Evolutionary conservation across 108 stramenopile species (phyloP).

Genomic region (Nitzschia sp.): DNA sequence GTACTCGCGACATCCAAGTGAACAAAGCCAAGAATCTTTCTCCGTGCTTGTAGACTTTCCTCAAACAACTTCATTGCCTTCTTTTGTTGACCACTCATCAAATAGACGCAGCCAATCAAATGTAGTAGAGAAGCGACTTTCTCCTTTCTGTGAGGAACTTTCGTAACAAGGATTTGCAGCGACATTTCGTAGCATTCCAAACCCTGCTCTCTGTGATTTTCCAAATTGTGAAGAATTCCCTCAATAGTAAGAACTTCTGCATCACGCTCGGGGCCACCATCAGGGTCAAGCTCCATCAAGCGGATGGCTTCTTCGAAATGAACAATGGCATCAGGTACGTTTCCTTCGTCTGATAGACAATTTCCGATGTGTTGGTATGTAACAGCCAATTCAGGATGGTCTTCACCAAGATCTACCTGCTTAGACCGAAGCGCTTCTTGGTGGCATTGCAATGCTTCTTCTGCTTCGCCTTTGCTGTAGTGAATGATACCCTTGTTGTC

Average conservation of each 20-base stretch:
- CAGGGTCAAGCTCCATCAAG: constrained; percentile 46
- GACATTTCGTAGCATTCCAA: constrained; percentile 67
- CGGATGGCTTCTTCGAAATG: constrained; percentile 66
- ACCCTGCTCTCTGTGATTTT: constrained; percentile 44
- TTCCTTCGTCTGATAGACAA: constrained; percentile 60
- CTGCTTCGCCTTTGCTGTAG: constrained; percentile 60
- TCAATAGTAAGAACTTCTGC: constrained; percentile 54
- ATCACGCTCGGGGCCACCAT: constrained; percentile 49
- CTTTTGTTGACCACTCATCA: constrained; percentile 54
- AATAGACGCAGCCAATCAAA: constrained; percentile 68
- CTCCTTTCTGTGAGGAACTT: constrained; percentile 54
- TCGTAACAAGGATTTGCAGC: constrained; percentile 54
- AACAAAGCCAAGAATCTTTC: constrained; percentile 61
- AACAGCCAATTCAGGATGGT: constrained; percentile 52
- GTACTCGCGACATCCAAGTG: constrained; percentile 83
- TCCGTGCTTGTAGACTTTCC: constrained; percentile 63
- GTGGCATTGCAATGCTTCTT: constrained; percentile 62
- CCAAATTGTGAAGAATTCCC: constrained; percentile 56
- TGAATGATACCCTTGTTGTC: constrained; percentile 75
- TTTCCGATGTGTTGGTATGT: constrained; percentile 63
- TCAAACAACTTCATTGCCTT: constrained; percentile 67
- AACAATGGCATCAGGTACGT: constrained; percentile 55
- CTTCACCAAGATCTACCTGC: constrained; percentile 55
- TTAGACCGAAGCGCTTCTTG: constrained; percentile 66
- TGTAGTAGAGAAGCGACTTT: constrained; percentile 60